Base-by-base conservation (phyloP, 306 rosid species). In the Boehmeria nivea region DNA sequence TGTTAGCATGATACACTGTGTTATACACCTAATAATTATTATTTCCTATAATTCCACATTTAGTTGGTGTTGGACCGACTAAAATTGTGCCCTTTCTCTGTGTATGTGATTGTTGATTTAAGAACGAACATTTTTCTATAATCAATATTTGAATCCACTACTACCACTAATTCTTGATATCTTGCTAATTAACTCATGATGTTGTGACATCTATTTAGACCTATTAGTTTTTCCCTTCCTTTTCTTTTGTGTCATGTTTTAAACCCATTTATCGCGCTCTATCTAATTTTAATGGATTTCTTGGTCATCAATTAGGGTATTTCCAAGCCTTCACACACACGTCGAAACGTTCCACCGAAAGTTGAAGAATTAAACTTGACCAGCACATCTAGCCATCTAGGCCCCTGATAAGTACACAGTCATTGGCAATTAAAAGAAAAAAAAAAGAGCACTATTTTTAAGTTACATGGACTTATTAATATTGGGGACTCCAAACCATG, bases 341-440 rank as follows among this genome's bases (percentile, higher is more conserved):
- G 63, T 64, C 14, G 56, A 38, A 2, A 63, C 37, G 48, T 53
- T 58, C 76, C 59, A 61, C 86, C 79, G 85, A 79, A 68, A 76
- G 79, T 52, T 53, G 52, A 38, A 43, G 20, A 17, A 37, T 22
- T 21, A 23, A 51, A 19, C 3, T 54, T 66, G n/a, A 43, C 60
- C 1, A n/a, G n/a, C n/a, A 16, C 51, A 34, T 14, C 42, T 9
- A 31, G 54, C 10, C 22, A 46, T 19, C 38, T 11, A n/a, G 37
- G n/a, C 45, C 48, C 61, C 43, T 57, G 28, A 66, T 40, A 25
- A 27, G 37, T 24, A 67, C 64, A 31, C n/a, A 31, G 5, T 31
- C 5, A 31, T 31, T 6, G 9, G 36, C 36, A 31, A 4, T 31
- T 31, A 31, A 31, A 31, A 4, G 36, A 31, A 4, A 31, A 31